Evolutionary conservation across 495 filamentous ascomycete genomes (phyloP), one percentile per base, ranked within the genome.

Genomic region (Penicillium egyptiacum): DNA sequence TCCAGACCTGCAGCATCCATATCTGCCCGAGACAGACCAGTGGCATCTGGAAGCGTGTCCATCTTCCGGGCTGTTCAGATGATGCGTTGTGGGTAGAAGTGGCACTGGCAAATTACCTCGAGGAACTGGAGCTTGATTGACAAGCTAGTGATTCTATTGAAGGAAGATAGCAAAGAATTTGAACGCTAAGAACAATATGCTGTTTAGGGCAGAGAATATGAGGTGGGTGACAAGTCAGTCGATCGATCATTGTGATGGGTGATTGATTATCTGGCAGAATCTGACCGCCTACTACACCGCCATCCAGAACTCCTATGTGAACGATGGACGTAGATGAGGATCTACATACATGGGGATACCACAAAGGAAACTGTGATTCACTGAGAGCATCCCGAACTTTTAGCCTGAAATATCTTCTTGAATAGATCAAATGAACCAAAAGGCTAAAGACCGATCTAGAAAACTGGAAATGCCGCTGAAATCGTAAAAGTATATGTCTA

Each of bases 31-130:
- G 52, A 61, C 35, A 59, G 56, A 43, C 66, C 63, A 56, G 64
- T 67, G 11, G 70, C 62, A 42, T 74, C 73, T 31, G 68, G 56
- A 43, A 66, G 53, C 33, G 60, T 58, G 47, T 69, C 69, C 71
- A 73, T 69, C 39, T 59, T 55, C 26, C 26, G 30, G 19, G n/a
- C 19, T n/a, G 40, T 54, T 42, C 12, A 44, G 51, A 44, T 17
- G 17, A 23, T 14, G 37, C 3, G 49, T 22, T 50, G 28, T 19
- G 47, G 31, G 28, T 6, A 19, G 14, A 17, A 20, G 10, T 48
- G 19, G 12, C 19, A 37, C 41, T 43, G 41, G 41, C 20, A 23
- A 5, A 9, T 37, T 16, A 23, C 37, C n/a, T 28, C 7, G 33
- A 52, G 12, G 49, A 0, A 12, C 3, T 16, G 11, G 48, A 49